phyloP scores from a whole-genome alignment of 352 stramenopile species.

The Phytopythium delawarense region DNA sequence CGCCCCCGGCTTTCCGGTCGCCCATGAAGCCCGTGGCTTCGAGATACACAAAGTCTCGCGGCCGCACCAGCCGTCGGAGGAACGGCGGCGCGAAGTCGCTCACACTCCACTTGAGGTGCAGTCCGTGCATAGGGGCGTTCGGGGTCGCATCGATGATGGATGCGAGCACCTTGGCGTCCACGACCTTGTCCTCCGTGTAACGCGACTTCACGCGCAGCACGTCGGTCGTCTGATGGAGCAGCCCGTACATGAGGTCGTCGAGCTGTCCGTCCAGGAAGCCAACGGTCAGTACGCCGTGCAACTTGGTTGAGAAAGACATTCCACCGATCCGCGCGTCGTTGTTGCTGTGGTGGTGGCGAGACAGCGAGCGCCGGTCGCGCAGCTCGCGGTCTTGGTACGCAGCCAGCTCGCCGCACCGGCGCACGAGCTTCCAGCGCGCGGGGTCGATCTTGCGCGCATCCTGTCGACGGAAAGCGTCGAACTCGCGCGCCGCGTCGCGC shows the following conservation, averaged over 20 bases:
- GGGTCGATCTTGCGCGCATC: conserved; percentile 10
- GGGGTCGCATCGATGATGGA: conserved; percentile 21
- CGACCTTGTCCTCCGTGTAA: conserved; percentile 23
- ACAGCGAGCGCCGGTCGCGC: conserved; percentile 1
- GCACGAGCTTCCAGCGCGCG: conserved; percentile 21
- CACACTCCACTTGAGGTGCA: conserved; percentile 21
- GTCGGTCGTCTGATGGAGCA: conserved; percentile 23
- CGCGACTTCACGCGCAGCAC: conserved; percentile 25
- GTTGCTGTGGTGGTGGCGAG: conserved; percentile 8
- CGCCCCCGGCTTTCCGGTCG: conserved; percentile 6
- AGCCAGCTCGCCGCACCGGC: conserved; percentile 20
- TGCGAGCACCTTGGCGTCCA: conserved; percentile 23
- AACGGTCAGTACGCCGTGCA: conserved; percentile 24
- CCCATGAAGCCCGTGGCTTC: conserved; percentile 23
- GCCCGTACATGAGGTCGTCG: conserved; percentile 26
- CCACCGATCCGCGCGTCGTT: conserved; percentile 13
- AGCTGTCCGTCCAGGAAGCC: conserved; percentile 28
- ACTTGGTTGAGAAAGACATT: conserved; percentile 20
- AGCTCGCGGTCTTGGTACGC: conserved; percentile 17
- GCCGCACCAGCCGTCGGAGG: conserved; percentile 19
- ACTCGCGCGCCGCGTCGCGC: neutral
- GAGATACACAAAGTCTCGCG: conserved; percentile 31
- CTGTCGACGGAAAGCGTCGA: neutral
- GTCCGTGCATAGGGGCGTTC: conserved; percentile 16
- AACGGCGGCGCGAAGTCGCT: conserved; percentile 12